Evolutionary conservation across 495 filamentous ascomycete genomes (phyloP).

Genomic region (Xylaria grammica): DNA sequence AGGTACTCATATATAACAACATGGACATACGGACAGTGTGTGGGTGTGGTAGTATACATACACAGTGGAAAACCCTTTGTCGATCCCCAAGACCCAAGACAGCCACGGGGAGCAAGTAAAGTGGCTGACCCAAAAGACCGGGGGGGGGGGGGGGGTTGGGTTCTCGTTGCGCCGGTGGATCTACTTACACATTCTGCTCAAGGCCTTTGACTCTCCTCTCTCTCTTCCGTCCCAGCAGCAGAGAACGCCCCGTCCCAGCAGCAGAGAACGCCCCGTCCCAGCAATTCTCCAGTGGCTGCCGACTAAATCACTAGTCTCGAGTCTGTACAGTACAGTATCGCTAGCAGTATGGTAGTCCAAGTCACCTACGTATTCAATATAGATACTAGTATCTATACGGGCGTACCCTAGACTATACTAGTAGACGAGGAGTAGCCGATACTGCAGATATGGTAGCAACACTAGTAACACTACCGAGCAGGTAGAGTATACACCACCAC

Average conservation of each 20-base stretch:
- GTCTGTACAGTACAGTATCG: neutral
- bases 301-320: neutral
- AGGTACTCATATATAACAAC: too few relatives aligned
- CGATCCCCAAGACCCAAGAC: neutral
- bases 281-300: neutral
- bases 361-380: neutral
- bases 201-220: neutral
- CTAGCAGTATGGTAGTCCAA: neutral
- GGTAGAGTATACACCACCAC: slow-evolving; percentile 1
- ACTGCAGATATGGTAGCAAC: too few relatives aligned
- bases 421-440: too few relatives aligned
- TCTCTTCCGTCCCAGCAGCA: neutral
- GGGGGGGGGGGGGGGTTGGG: too few relatives aligned
- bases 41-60: too few relatives aligned
- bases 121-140: slow-evolving; percentile 15
- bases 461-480: too few relatives aligned
- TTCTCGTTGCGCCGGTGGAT: slow-evolving; percentile 10
- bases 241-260: too few relatives aligned
- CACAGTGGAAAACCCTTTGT: neutral
- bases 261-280: too few relatives aligned
- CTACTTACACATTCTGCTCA: neutral
- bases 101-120: neutral
- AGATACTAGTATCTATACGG: neutral
- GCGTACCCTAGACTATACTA: too few relatives aligned
- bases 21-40: too few relatives aligned